Conservation (phyloP, 768 basidiomycete species). For the Lactifluus pinguis region DNA sequence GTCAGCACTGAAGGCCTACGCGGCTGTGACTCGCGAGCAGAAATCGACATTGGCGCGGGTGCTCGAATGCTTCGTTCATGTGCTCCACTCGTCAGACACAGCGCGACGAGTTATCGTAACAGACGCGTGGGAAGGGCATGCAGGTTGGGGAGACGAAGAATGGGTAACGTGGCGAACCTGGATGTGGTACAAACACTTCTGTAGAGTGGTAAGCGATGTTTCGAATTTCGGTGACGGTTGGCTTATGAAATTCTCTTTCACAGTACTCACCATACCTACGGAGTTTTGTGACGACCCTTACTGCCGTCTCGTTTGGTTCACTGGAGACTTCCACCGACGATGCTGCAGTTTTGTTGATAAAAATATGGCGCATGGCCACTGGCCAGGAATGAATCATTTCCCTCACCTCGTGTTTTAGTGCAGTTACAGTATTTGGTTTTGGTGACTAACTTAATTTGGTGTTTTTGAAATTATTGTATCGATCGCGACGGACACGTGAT, state of each 20-base stretch:
- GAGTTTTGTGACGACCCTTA: slow-evolving; percentile 62
- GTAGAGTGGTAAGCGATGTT: slow-evolving; percentile 51
- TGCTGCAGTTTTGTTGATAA: slow-evolving; percentile 49
- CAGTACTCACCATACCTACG: slow-evolving; percentile 78
- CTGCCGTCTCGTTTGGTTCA: slow-evolving; percentile 57
- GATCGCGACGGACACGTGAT: neutral
- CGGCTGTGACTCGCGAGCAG: slow-evolving; percentile 67
- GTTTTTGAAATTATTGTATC: too few relatives aligned
- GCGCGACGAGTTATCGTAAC: slow-evolving; percentile 52
- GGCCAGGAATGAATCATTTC: slow-evolving; percentile 36
- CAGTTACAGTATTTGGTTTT: too few relatives aligned
- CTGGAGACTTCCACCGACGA: slow-evolving; percentile 51
- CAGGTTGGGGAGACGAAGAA: slow-evolving; percentile 58
- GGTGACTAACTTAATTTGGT: too few relatives aligned
- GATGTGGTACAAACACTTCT: slow-evolving; percentile 90
- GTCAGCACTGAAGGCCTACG: slow-evolving; percentile 65
- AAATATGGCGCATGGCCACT: slow-evolving; percentile 62
- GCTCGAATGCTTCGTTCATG: slow-evolving; percentile 63
- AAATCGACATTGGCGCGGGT: slow-evolving; percentile 63
- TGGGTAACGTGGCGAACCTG: slow-evolving; percentile 86
- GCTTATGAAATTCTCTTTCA: neutral
- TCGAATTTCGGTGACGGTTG: neutral
- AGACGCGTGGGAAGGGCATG: slow-evolving; percentile 61
- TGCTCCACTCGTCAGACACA: slow-evolving; percentile 31
- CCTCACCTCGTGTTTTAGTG: neutral